phyloP scores from a whole-genome alignment of 148 eudicot species.

The Fagopyrum homotropicum region DNA sequence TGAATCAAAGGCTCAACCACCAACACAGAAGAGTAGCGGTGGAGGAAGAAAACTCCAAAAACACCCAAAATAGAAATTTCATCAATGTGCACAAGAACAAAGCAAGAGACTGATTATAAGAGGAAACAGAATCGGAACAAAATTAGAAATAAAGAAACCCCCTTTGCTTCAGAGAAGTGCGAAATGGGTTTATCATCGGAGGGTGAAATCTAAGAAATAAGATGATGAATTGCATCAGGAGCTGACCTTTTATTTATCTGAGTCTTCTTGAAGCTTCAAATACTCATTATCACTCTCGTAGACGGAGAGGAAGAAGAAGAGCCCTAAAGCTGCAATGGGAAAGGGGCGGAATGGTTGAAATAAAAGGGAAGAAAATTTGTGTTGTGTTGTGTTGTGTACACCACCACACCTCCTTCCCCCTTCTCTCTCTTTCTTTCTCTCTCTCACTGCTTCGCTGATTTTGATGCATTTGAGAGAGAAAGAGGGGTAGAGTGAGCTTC shows the following conservation, averaged over 20 bases:
- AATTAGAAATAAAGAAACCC: not conserved
- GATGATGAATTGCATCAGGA: not conserved
- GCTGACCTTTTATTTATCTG: not conserved
- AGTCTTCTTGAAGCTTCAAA: constrained; percentile 7
- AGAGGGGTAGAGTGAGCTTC: constrained; percentile 38
- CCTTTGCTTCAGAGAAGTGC: not conserved
- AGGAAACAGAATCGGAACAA: constrained; percentile 5
- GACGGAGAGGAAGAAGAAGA: constrained; percentile 1
- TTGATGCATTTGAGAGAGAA: constrained; percentile 15
- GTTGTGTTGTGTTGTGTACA: constrained; percentile 24
- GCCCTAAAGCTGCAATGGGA: constrained; percentile 7
- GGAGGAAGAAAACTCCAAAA: constrained; percentile 2
- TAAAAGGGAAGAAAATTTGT: constrained; percentile 27
- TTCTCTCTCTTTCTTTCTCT: constrained; percentile 23
- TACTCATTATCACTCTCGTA: not conserved
- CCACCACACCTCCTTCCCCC: constrained; percentile 12
- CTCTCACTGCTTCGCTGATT: constrained; percentile 19
- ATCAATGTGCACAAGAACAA: constrained; percentile 5
- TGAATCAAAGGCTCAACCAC: constrained; percentile 7
- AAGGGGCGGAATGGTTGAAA: constrained; percentile 2
- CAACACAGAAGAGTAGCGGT: not conserved
- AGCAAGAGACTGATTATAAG: not conserved
- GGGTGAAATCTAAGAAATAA: not conserved
- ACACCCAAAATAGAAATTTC: constrained; percentile 13
- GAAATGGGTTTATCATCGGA: not conserved